Percentiles rank a stretch among this genome's conserved stretches.
Conservation (phyloP, 73 alveolate genomes). For the Breviolum minutum region DNA sequence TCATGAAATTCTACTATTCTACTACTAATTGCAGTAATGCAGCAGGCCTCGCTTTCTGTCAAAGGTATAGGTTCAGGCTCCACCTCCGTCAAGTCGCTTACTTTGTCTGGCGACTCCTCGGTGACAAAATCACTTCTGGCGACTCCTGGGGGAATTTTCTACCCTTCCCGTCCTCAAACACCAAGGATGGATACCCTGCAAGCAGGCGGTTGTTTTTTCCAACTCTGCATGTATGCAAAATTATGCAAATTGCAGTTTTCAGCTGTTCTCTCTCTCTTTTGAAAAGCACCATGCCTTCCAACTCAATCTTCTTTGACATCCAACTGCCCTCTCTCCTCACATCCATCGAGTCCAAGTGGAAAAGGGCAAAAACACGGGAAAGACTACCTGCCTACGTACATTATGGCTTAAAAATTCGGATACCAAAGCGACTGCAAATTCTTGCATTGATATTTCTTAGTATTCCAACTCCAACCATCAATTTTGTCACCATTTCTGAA, state of each 20-base stretch:
- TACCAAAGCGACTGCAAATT: too few relatives aligned
- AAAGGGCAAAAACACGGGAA: too few relatives aligned
- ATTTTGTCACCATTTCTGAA: too few relatives aligned
- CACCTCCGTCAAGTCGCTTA: constrained; percentile 6
- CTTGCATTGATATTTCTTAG: too few relatives aligned
- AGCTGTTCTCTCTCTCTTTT: not conserved
- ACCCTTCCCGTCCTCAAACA: not conserved
- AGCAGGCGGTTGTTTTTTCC: too few relatives aligned
- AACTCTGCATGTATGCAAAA: too few relatives aligned
- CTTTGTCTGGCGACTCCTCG: not conserved
- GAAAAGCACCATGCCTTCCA: not conserved
- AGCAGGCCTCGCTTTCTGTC: constrained; percentile 59
- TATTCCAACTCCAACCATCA: too few relatives aligned
- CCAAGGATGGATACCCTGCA: not conserved
- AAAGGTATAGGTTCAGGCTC: constrained; percentile 70
- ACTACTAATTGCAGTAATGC: not conserved
- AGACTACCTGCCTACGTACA: too few relatives aligned
- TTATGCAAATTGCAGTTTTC: too few relatives aligned
- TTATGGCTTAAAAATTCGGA: too few relatives aligned
- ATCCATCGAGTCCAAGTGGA: not conserved
- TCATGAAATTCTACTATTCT: too few relatives aligned
- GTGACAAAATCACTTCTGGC: not conserved
- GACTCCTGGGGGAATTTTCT: not conserved
- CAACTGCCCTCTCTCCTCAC: not conserved
- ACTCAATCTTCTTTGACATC: not conserved